A percentile compares a stretch with the other conserved stretches of the same genome.
Evolutionary conservation across 257 asterid species (phyloP).

Genomic region (Mentha longifolia): DNA sequence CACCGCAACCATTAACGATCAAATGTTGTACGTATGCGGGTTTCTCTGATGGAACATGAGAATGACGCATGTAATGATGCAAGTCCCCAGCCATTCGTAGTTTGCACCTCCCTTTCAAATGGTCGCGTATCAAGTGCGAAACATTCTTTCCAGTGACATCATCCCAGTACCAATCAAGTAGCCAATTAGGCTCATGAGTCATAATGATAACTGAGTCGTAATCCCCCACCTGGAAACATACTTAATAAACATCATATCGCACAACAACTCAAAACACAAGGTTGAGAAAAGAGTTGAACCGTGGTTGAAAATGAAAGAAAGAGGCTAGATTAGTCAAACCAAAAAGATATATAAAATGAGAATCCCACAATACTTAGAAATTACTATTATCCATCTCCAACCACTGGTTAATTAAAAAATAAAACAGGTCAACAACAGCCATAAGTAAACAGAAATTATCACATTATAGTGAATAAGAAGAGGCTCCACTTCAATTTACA

Average conservation of each 20-base stretch:
- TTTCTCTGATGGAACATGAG: conserved; percentile 74
- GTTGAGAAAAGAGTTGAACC: neutral
- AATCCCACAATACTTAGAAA: neutral
- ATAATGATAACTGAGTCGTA: conserved; percentile 87
- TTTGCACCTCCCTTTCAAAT: conserved; percentile 84
- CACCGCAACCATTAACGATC: conserved; percentile 98
- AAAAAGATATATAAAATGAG: neutral
- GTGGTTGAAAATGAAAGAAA: neutral
- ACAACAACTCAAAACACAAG: neutral
- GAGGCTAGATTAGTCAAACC: neutral
- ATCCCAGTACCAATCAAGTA: conserved; percentile 92
- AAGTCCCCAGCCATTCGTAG: conserved; percentile 95
- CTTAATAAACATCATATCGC: neutral
- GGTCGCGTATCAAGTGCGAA: conserved; percentile 77
- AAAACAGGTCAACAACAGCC: neutral
- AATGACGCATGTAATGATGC: conserved; percentile 99
- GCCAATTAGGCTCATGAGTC: conserved; percentile 99
- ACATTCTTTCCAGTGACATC: conserved; percentile 80
- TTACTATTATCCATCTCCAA: neutral
- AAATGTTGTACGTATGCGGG: conserved; percentile 86
- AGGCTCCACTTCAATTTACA: neutral
- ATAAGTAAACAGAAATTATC: neutral
- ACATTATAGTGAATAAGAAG: neutral
- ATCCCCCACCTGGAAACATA: conserved; percentile 66
- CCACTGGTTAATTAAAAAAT: neutral